Conservation (phyloP, 148 eudicot species). For the Simmondsia chinensis region DNA sequence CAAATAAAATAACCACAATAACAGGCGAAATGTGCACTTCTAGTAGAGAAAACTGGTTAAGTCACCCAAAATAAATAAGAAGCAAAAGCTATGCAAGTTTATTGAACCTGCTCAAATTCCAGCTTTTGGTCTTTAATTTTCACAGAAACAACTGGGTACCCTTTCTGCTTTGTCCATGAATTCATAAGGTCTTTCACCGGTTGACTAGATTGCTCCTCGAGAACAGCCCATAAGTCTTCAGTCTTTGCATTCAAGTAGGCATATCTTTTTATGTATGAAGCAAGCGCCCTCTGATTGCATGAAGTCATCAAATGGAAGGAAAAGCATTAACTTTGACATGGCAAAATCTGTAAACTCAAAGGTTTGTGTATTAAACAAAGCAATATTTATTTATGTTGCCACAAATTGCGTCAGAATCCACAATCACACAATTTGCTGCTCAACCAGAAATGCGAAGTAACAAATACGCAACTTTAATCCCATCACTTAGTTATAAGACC, state of each 20-base stretch:
- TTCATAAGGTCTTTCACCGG: conserved; percentile 85
- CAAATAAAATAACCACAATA: neutral
- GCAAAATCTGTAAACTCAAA: too few species aligned
- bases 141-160: conserved; percentile 88
- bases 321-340: too few species aligned
- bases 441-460: too few species aligned
- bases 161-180: conserved; percentile 93
- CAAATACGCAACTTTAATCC: too few species aligned
- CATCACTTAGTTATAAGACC: too few species aligned
- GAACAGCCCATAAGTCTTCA: conserved; percentile 93
- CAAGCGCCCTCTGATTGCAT: conserved; percentile 76
- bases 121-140: conserved; percentile 51
- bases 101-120: conserved; percentile 74
- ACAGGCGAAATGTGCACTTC: neutral
- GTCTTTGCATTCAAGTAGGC: conserved; percentile 96
- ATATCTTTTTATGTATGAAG: conserved; percentile 69
- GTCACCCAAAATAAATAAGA: neutral
- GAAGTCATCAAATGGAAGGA: too few species aligned
- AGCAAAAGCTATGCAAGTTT: neutral
- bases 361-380: neutral
- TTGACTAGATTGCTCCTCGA: conserved; percentile 81
- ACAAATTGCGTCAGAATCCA: too few species aligned
- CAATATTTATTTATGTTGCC: too few species aligned
- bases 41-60: neutral
- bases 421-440: too few species aligned